phyloP scores from a whole-genome alignment of 2,329 filamentous ascomycete species.

The Kalmusia sp. region DNA sequence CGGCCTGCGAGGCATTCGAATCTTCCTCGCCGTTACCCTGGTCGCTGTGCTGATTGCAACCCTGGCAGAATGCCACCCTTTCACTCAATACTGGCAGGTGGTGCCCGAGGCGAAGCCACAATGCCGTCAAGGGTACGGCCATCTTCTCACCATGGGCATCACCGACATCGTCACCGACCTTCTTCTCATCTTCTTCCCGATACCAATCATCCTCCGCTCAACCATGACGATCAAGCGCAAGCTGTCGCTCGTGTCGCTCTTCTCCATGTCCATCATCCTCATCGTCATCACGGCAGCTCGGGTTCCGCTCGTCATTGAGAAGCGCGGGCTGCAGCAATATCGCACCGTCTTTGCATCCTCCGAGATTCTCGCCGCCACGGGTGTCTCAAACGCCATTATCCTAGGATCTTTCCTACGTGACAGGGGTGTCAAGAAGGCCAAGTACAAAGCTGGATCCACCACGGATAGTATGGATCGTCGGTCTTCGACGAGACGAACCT shows the following conservation, averaged over 20 bases:
- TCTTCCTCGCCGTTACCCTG: constrained; percentile 80
- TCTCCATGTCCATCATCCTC: constrained; percentile 82
- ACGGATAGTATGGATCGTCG: constrained; percentile 63
- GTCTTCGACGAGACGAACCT: constrained; percentile 66
- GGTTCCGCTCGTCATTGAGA: constrained; percentile 76
- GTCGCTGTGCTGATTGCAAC: constrained; percentile 81
- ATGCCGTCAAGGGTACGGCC: constrained; percentile 86
- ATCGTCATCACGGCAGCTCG: constrained; percentile 82
- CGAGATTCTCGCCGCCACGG: constrained; percentile 87
- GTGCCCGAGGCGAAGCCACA: constrained; percentile 79
- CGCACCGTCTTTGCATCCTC: constrained; percentile 88
- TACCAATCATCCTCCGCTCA: constrained; percentile 84
- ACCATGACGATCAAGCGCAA: constrained; percentile 80
- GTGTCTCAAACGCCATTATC: constrained; percentile 86
- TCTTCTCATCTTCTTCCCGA: constrained; percentile 84
- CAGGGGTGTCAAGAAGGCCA: constrained; percentile 83
- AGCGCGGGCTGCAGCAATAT: constrained; percentile 79
- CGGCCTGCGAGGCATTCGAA: constrained; percentile 74
- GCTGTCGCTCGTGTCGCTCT: constrained; percentile 78
- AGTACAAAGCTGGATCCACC: constrained; percentile 69
- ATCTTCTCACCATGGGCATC: constrained; percentile 88
- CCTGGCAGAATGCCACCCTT: constrained; percentile 77
- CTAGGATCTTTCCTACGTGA: constrained; percentile 93
- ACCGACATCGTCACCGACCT: constrained; percentile 90
- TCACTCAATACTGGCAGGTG: constrained; percentile 65